Conservation (phyloP, 441 rosid genomes). For the Aleurites moluccanus region DNA sequence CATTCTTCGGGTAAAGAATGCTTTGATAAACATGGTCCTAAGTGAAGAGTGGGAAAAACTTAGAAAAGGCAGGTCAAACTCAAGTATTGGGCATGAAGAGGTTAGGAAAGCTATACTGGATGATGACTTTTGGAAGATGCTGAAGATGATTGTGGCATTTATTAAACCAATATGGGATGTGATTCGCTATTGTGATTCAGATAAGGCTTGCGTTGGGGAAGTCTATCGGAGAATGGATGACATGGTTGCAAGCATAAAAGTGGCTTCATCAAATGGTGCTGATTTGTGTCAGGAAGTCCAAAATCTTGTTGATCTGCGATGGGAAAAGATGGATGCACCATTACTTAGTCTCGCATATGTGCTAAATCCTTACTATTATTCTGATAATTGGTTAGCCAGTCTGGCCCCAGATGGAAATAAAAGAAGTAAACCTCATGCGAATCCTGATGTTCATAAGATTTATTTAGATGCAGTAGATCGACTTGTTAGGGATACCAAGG, state of each 20-base stretch:
- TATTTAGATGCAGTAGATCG: background rate
- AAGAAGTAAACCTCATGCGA: background rate
- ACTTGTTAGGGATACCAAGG: background rate
- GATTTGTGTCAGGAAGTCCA: background rate
- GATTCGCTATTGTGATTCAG: background rate
- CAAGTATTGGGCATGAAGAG: background rate
- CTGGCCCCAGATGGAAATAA: background rate
- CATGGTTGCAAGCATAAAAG: background rate
- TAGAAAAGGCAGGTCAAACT: background rate
- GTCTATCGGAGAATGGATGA: background rate
- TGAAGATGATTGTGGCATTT: background rate
- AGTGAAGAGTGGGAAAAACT: conserved; percentile 8
- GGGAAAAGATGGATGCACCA: conserved; percentile 2
- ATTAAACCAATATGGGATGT: conserved; percentile 1
- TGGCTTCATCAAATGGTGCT: background rate
- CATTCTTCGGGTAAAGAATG: background rate
- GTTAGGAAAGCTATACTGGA: background rate
- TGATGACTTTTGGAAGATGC: background rate
- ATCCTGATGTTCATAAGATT: background rate
- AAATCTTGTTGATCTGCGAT: background rate
- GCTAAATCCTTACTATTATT: background rate
- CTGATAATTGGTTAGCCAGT: background rate
- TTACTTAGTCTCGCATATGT: background rate
- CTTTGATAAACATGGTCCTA: background rate
- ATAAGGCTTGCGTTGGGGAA: background rate